Evolutionary conservation across 2,329 filamentous ascomycete genomes (phyloP), one percentile per base, ranked within the genome.

Genomic region (Rosellinia necatrix): DNA sequence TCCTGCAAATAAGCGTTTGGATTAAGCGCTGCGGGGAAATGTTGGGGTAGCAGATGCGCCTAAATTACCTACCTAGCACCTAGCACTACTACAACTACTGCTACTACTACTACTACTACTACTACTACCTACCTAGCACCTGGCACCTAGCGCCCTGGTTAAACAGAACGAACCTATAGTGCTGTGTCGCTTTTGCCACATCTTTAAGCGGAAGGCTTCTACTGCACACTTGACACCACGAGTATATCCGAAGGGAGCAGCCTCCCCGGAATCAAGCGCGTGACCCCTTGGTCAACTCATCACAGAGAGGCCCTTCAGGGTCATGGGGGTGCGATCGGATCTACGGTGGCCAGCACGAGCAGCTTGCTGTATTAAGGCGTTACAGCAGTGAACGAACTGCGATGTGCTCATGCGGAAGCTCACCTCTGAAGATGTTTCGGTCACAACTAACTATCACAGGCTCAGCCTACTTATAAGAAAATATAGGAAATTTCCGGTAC

Each of bases 181-280:
- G 70, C 25, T 79, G 74, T 8, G 80, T 70, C 0, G 81, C 81
- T 55, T 76, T 70, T 15, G 75, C 68, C 0, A 74, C 76, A 32
- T 83, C 75, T 0, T 70, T 78, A 55, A 91, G 74, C 0, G 83
- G 78, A 67, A 83, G n/a, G 90, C 64, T 76, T 84, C 76, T 90
- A 88, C 74, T 70, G 89, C 76, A 48, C 87, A 88, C 71, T 82
- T 81, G 61, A 91, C 79, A 4, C 76, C 76, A 63, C 90, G 84
- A 13, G 76, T 71, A 56, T 78, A 74, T 0, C 87, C 81, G 66
- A 91, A 91, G 2, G 76, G 76, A 48, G 91, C 80, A 57, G 89
- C 86, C 64, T 89, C 84, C 65, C 86, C 82, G 52, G 81, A 78
- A 59, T 90, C 82, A 41, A 84, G 75, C 1, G 86, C 78, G 34